These are phyloP conservation scores for Boletus pseudo-olivaceus DNA, from an alignment of 768 basidiomycete genomes.

Conservation along the genomic window DNA sequence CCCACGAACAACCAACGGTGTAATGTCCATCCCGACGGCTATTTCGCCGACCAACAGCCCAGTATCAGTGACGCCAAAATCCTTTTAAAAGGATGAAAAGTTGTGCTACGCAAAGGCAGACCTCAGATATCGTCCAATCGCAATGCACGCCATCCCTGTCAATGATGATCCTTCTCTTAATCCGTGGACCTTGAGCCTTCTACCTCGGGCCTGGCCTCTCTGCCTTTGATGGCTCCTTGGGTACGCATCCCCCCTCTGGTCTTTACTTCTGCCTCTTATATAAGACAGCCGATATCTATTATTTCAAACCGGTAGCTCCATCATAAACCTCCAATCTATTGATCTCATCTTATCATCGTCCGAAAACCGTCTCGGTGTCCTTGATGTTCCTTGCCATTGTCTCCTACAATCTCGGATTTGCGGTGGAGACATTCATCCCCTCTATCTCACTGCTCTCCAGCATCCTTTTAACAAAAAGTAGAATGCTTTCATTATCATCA, in stretches of 20 bases:
- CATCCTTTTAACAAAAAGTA: constrained; percentile 60
- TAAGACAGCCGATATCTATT: constrained; percentile 51
- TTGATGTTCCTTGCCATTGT: constrained; percentile 53
- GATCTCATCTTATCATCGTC: neutral
- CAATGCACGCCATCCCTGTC: constrained; percentile 43
- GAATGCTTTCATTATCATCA: constrained; percentile 55
- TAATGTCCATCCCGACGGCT: neutral
- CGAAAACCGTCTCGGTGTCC: constrained; percentile 53
- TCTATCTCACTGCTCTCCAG: constrained; percentile 26
- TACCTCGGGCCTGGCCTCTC: constrained; percentile 53
- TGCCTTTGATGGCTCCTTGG: constrained; percentile 48
- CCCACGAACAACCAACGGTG: constrained; percentile 2
- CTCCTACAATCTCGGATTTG: constrained; percentile 47
- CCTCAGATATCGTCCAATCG: constrained; percentile 30
- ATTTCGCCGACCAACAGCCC: neutral
- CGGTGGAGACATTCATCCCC: constrained; percentile 46
- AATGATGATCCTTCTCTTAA: constrained; percentile 29
- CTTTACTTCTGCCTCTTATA: neutral
- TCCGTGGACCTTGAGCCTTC: constrained; percentile 41
- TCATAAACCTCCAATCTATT: neutral
- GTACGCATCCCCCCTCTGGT: constrained; percentile 20
- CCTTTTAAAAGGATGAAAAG: constrained; percentile 6
- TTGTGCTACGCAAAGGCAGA: constrained; percentile 29
- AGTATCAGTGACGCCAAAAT: constrained; percentile 8
- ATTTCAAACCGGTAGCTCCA: constrained; percentile 49